These are phyloP conservation scores for Pleurotus cornucopiae DNA, from an alignment of 768 basidiomycete species.

Conservation along the genomic window DNA sequence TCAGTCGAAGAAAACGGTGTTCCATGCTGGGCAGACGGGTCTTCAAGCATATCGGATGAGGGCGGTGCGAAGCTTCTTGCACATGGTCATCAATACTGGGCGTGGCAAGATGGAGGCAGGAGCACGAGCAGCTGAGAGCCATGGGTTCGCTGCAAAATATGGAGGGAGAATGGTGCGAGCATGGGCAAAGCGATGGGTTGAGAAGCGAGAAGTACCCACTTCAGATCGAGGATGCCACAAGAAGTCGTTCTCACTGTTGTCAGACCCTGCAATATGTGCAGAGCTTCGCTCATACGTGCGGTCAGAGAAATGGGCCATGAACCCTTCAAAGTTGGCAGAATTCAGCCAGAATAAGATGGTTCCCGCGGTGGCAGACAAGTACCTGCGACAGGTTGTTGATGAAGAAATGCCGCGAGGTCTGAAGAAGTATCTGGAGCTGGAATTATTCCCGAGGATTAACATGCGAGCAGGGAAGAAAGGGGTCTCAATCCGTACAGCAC, in stretches of 20 bases:
- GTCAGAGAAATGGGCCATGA: slow-evolving; percentile 31
- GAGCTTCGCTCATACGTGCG: slow-evolving; percentile 24
- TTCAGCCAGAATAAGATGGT: slow-evolving; percentile 21
- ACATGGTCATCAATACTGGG: slow-evolving; percentile 25
- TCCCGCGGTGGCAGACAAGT: slow-evolving; percentile 22
- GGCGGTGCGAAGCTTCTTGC: slow-evolving; percentile 23
- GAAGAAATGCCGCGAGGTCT: slow-evolving; percentile 30
- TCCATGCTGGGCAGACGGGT: slow-evolving; percentile 20
- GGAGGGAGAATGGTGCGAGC: slow-evolving; percentile 19
- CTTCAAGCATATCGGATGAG: slow-evolving; percentile 22
- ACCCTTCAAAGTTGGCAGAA: slow-evolving; percentile 25
- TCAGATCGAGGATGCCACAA: slow-evolving; percentile 21
- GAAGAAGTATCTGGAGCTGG: slow-evolving; percentile 27
- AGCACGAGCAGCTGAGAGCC: slow-evolving; percentile 21
- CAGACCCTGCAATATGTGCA: too few species aligned
- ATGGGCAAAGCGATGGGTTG: slow-evolving; percentile 23
- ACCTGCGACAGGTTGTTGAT: slow-evolving; percentile 20
- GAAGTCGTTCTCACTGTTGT: slow-evolving; percentile 24
- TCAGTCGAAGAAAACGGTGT: slow-evolving; percentile 17
- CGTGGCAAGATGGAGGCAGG: slow-evolving; percentile 19
- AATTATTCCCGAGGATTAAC: slow-evolving; percentile 26
- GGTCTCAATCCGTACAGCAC: slow-evolving; percentile 26
- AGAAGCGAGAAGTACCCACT: slow-evolving; percentile 16
- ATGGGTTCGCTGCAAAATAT: slow-evolving; percentile 27
- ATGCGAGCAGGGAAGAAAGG: slow-evolving; percentile 21